Evolutionary conservation across 2,329 filamentous ascomycete genomes (phyloP).

Genomic region (Arthrobotrys pseudoclavata): DNA sequence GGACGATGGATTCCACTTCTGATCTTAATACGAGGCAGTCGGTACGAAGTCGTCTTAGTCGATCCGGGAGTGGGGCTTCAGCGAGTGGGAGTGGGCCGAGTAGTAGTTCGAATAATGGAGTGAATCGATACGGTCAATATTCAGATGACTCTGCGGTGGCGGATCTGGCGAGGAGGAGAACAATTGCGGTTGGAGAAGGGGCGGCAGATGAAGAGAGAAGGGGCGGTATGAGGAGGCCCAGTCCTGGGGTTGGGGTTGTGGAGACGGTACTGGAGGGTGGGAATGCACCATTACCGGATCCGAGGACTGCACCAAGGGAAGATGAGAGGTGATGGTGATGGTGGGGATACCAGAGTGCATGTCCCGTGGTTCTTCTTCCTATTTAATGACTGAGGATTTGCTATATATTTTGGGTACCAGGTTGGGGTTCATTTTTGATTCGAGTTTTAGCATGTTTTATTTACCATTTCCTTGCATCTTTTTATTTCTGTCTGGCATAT

Average conservation of each 20-base stretch:
- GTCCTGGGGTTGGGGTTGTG: constrained; percentile 26
- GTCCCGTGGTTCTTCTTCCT: not conserved
- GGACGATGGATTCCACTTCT: constrained; percentile 37
- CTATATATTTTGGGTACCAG: constrained; percentile 17
- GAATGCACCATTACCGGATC: constrained; percentile 50
- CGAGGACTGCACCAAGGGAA: constrained; percentile 12
- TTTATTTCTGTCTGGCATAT: not conserved
- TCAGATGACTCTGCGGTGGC: constrained; percentile 7
- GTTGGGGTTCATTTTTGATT: constrained; percentile 4
- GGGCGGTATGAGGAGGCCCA: constrained; percentile 8
- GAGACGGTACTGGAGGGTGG: constrained; percentile 48
- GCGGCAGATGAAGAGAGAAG: constrained; percentile 37
- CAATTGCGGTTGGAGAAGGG: constrained; percentile 45
- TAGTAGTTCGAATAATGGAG: constrained; percentile 23
- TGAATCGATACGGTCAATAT: constrained; percentile 31
- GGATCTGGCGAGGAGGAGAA: constrained; percentile 35
- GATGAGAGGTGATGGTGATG: not conserved
- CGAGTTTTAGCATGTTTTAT: constrained; percentile 22
- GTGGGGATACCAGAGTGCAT: not conserved
- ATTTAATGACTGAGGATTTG: constrained; percentile 1
- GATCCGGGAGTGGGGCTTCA: constrained; percentile 34
- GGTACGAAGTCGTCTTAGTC: constrained; percentile 37
- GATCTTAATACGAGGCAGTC: constrained; percentile 34
- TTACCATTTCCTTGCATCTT: constrained; percentile 4
- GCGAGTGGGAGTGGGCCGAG: constrained; percentile 38